These are phyloP conservation scores for Corinectria fuckeliana DNA, from an alignment of 2,329 filamentous ascomycete species.

Conservation along the genomic window DNA sequence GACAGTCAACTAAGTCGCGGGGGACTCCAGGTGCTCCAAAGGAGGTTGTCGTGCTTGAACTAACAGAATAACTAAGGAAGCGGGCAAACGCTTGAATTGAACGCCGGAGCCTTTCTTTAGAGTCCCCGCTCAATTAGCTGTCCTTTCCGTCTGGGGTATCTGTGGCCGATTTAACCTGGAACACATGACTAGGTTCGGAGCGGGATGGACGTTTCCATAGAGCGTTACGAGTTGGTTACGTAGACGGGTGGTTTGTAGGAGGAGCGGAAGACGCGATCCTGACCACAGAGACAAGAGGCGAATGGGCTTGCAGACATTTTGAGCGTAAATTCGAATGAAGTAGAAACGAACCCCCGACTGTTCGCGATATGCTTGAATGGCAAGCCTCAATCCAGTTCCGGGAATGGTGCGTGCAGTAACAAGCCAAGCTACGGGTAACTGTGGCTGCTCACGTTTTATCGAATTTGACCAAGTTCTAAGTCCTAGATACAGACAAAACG, in stretches of 20 bases:
- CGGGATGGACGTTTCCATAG: background rate
- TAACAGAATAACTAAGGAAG: too few species aligned
- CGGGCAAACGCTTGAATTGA: background rate
- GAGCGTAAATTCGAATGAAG: background rate
- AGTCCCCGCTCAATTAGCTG: background rate
- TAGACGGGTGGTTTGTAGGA: background rate
- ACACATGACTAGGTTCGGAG: background rate
- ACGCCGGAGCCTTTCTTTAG: background rate
- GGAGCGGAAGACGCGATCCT: background rate
- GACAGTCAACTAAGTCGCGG: background rate
- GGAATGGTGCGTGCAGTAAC: background rate
- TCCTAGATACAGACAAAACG: too few species aligned
- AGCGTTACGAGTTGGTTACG: background rate
- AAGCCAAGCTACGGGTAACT: background rate
- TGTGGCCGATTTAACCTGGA: background rate
- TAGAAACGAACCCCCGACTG: background rate
- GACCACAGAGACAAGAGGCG: background rate
- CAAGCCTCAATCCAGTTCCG: background rate
- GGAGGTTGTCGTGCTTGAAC: background rate
- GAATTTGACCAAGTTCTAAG: too few species aligned
- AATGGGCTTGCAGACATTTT: too few species aligned
- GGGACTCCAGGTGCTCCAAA: background rate
- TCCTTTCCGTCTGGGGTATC: conserved; percentile 2
- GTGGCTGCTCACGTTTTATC: background rate
- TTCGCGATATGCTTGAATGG: background rate